These are phyloP conservation scores for Penicillium sp. DNA, from an alignment of 2,329 filamentous ascomycete species.

Conservation along the genomic window DNA sequence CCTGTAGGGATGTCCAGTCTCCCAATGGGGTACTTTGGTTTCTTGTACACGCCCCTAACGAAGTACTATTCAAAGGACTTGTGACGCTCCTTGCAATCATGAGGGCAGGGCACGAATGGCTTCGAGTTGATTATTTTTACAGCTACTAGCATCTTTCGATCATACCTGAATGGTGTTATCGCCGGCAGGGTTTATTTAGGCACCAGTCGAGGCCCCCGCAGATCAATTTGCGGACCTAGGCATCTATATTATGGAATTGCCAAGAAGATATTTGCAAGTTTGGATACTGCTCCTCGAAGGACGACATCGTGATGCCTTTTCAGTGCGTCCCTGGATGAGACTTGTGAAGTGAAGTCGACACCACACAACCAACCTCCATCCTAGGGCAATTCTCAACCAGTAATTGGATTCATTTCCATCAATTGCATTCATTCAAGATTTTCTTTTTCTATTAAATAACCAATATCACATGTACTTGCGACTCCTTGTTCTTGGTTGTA, in stretches of 20 bases:
- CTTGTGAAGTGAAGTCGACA: not conserved
- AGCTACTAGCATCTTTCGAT: not conserved
- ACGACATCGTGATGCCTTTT: not conserved
- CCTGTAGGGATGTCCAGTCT: not conserved
- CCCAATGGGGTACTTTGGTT: no score
- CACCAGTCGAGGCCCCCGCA: not conserved
- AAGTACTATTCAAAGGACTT: not conserved
- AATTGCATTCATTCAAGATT: not conserved
- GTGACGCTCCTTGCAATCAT: no score
- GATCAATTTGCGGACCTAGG: not conserved
- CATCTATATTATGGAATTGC: not conserved
- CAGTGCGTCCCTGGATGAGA: not conserved
- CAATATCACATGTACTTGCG: conserved; percentile 5
- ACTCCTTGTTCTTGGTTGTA: conserved; percentile 24
- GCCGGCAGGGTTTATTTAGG: not conserved
- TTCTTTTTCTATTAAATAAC: conserved; percentile 4
- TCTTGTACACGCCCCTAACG: not conserved
- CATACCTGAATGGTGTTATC: not conserved
- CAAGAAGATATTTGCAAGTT: not conserved
- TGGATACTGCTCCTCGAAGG: not conserved
- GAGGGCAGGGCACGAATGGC: not conserved
- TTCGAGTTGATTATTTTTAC: not conserved
- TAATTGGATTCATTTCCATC: not conserved
- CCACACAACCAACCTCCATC: not conserved
- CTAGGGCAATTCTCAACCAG: no score